Evolutionary conservation across 129 eudicot genomes (phyloP).

Genomic region (Cynara cardunculus): DNA sequence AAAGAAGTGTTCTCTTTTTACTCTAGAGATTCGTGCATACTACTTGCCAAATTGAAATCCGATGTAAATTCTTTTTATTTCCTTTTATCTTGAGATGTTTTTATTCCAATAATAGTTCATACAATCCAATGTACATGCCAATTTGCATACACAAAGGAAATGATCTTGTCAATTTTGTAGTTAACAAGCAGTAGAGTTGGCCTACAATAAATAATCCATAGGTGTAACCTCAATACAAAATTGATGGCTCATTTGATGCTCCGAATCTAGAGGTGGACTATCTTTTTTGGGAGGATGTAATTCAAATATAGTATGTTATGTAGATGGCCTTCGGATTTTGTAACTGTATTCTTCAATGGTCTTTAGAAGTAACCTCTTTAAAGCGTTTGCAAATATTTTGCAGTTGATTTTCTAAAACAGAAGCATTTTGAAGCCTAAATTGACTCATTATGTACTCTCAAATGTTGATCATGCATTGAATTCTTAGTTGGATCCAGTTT

Average conservation of each 20-base stretch:
- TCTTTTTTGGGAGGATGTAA: background rate
- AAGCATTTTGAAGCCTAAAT: background rate
- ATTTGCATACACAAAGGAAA: background rate
- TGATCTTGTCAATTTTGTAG: background rate
- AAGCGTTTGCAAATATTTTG: background rate
- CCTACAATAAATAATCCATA: too few relatives aligned
- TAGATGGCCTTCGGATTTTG: background rate
- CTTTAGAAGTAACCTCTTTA: background rate
- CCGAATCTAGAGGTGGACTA: background rate
- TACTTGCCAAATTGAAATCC: background rate
- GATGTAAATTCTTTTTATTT: background rate
- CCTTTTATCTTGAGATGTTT: background rate
- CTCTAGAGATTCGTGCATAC: background rate
- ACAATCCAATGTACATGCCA: background rate
- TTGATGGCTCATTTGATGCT: background rate
- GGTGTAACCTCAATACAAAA: too few relatives aligned
- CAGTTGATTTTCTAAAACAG: background rate
- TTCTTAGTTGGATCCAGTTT: constrained; percentile 3
- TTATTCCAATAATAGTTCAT: background rate
- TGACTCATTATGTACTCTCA: background rate
- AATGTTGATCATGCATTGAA: background rate
- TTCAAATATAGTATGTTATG: background rate
- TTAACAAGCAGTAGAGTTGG: too few relatives aligned
- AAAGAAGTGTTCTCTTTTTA: background rate
- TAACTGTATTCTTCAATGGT: background rate